Evolutionary conservation across 176 grass and related monocot genomes (phyloP), one percentile per base, ranked within the genome.

Genomic region (Pontederia paniculata): DNA sequence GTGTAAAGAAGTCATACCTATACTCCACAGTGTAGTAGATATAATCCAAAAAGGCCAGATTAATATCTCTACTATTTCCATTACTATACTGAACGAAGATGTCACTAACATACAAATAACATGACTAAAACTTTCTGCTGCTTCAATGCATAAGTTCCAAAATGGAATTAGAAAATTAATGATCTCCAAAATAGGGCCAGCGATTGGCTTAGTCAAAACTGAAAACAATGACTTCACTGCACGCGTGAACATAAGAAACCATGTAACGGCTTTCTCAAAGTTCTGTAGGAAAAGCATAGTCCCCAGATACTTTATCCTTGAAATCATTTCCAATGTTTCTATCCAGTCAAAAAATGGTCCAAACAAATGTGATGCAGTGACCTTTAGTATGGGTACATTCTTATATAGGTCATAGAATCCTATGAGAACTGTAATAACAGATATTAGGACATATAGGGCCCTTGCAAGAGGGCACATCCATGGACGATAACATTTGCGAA

Each of bases 331-430:
- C 93, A 83, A 91, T 42, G 87, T 91, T 73, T 98, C 86, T 79
- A 98, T 98, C 93, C 93, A 88, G 65, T 91, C 77, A 81, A 98
- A 91, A 57, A 91, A 84, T 13, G 93, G 93, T 11, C 93, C 93
- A 74, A 98, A 98, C 22, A 98, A 76, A 69, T 78, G 85, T 66
- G 93, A 90, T 42, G 88, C 74, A 63, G 93, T 98, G 52, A 77
- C 83, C 57, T 91, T 98, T 54, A 98, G 73, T 85, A 98, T 59
- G 5, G 93, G 93, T 44, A 98, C 93, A 82, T 98, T 91, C 74
- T 98, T 98, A 76, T 91, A 98, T 16, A 91, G 77, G 41, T 98
- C 93, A 84, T 98, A 98, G 76, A 98, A 98, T 55, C 93, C 93
- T 58, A 98, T 98, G 52, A 98, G 81, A 70, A 91, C 86, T 65